These are phyloP conservation scores for Apiotrichum porosum DNA, from an alignment of 1,284 basidiomycete species.

Conservation along the genomic window DNA sequence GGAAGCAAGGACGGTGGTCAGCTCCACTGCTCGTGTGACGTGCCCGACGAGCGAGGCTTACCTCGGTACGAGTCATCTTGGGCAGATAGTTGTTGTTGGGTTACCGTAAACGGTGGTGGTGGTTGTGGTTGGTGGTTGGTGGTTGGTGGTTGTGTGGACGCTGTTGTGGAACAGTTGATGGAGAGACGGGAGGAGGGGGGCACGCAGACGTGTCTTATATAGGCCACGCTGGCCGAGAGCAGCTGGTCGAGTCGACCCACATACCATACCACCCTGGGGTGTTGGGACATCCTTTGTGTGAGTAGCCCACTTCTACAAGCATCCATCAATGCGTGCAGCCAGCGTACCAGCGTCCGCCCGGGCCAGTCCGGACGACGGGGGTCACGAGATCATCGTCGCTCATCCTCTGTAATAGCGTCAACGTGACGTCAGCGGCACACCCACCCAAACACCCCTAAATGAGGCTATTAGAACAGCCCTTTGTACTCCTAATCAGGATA, in stretches of 20 bases:
- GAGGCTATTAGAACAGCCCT: too few species aligned
- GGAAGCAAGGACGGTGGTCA: too few species aligned
- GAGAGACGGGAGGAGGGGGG: background rate
- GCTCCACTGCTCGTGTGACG: background rate
- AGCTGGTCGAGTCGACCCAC: background rate
- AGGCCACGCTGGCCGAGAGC: background rate
- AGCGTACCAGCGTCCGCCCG: too few species aligned
- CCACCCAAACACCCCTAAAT: too few species aligned
- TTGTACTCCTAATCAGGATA: too few species aligned
- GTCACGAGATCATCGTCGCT: background rate
- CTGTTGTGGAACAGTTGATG: slow-evolving; percentile 1
- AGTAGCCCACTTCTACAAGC: too few species aligned
- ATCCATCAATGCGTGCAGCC: too few species aligned
- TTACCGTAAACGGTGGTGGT: background rate
- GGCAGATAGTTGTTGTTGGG: slow-evolving; percentile 7
- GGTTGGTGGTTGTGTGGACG: background rate
- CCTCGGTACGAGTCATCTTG: slow-evolving; percentile 25
- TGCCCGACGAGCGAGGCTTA: too few species aligned
- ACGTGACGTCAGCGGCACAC: too few species aligned
- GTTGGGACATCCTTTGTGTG: too few species aligned
- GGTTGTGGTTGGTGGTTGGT: slow-evolving; percentile 4
- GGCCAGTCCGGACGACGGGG: background rate
- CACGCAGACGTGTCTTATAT: background rate
- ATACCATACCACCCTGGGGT: too few species aligned
- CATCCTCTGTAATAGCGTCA: too few species aligned